Percentiles rank a stretch among this genome's conserved stretches.
phyloP scores from a whole-genome alignment of 2,329 filamentous ascomycete species.

The Hymenotorrendiella dingleyae region DNA sequence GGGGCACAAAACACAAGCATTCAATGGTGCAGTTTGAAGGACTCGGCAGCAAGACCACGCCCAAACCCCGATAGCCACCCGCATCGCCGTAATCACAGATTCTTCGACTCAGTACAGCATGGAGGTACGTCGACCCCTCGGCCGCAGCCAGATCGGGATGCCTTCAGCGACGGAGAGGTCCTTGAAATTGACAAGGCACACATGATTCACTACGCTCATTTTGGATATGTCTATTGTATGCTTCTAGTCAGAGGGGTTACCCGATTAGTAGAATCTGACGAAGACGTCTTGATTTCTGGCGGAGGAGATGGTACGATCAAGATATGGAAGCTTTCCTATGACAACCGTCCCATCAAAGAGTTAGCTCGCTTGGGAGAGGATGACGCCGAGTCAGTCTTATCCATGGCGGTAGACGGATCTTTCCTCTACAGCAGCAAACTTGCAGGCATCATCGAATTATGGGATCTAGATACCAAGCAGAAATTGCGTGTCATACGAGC shows the following conservation, averaged over 20 bases:
- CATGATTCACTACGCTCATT: slow-evolving; percentile 85
- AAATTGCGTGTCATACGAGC: slow-evolving; percentile 80
- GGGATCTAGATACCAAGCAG: slow-evolving; percentile 93
- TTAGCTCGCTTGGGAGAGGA: slow-evolving; percentile 60
- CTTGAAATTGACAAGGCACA: slow-evolving; percentile 78
- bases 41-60: slow-evolving; percentile 52
- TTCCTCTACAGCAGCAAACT: slow-evolving; percentile 90
- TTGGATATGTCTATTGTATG: slow-evolving; percentile 96
- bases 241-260: slow-evolving; percentile 68
- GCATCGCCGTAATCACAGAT: slow-evolving; percentile 72
- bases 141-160: slow-evolving; percentile 39
- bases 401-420: slow-evolving; percentile 78
- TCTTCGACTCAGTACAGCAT: slow-evolving; percentile 90
- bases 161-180: slow-evolving; percentile 53
- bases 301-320: slow-evolving; percentile 93
- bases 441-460: slow-evolving; percentile 84
- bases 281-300: slow-evolving; percentile 82
- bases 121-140: slow-evolving; percentile 73
- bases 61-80: slow-evolving; percentile 65
- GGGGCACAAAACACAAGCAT: slow-evolving; percentile 93
- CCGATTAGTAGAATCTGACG: slow-evolving; percentile 61
- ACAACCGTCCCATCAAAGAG: slow-evolving; percentile 59
- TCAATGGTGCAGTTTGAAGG: slow-evolving; percentile 79
- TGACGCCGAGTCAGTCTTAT: slow-evolving; percentile 62
- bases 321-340: slow-evolving; percentile 67